Evolutionary conservation across 305 asterid species (phyloP).

Genomic region (Stenogyne calaminthoides): DNA sequence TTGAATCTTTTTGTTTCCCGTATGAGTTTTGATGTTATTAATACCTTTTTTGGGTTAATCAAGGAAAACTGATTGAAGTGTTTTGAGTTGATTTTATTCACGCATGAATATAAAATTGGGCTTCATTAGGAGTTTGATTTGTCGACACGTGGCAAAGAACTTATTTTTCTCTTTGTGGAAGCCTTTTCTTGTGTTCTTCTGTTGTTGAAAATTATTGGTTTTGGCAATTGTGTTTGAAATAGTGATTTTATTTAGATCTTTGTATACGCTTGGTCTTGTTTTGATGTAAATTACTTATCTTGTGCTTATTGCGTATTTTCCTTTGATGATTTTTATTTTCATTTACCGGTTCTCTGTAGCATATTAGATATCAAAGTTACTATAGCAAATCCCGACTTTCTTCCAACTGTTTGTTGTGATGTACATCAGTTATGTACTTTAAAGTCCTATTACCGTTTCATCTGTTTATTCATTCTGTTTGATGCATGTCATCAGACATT

Average conservation of each 20-base stretch:
- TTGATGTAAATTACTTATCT: background rate
- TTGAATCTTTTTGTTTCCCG: slow-evolving; percentile 7
- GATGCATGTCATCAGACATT: background rate
- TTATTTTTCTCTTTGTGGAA: background rate
- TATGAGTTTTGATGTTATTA: background rate
- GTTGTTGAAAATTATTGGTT: background rate
- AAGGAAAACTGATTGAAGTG: slow-evolving; percentile 6
- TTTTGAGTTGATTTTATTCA: background rate
- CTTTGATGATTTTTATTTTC: background rate
- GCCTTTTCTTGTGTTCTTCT: background rate
- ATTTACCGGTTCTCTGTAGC: background rate
- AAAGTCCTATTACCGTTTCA: background rate
- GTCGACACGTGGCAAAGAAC: background rate
- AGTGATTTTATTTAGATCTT: background rate
- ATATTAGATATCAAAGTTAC: background rate
- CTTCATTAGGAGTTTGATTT: slow-evolving; percentile 17
- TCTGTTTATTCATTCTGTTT: background rate
- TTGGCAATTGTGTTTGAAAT: background rate
- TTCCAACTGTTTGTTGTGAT: slow-evolving; percentile 1
- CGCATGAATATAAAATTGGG: slow-evolving; percentile 16
- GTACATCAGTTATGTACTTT: background rate
- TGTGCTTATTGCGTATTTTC: slow-evolving; percentile 9
- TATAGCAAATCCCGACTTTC: background rate
- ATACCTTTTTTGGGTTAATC: background rate
- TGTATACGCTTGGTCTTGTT: background rate